phyloP scores from a whole-genome alignment of 1,284 basidiomycete genomes.

The Apiotrichum sp. region DNA sequence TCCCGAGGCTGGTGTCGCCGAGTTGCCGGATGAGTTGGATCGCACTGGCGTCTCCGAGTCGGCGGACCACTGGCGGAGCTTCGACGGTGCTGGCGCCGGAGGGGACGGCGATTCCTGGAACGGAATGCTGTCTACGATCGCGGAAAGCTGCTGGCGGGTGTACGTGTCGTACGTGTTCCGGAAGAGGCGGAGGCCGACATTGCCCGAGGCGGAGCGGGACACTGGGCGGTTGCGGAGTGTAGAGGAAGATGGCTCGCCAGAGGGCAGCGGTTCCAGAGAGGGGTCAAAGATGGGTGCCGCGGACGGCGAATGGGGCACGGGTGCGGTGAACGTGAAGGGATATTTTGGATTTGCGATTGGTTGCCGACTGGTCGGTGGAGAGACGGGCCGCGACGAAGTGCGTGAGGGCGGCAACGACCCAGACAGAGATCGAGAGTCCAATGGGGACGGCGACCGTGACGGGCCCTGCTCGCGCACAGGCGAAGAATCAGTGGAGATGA shows the following conservation, averaged over 20 bases:
- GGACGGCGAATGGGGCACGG: conserved; percentile 24
- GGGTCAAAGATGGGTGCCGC: conserved; percentile 9
- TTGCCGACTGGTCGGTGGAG: no score
- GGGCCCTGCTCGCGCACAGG: neutral
- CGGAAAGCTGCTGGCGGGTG: conserved; percentile 83
- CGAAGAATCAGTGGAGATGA: neutral
- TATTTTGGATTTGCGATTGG: conserved; percentile 49
- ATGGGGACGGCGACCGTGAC: neutral
- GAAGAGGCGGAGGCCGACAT: conserved; percentile 74
- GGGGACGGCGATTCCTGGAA: conserved; percentile 57
- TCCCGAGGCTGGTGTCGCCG: conserved; percentile 10
- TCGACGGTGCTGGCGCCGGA: conserved; percentile 54
- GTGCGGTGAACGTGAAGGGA: conserved; percentile 69
- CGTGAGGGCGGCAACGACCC: no score
- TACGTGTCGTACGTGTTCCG: conserved; percentile 84
- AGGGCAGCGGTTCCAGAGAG: conserved; percentile 14
- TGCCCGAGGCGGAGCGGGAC: conserved; percentile 53
- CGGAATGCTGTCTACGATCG: conserved; percentile 81
- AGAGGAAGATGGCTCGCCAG: conserved; percentile 30
- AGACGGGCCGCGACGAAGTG: no score
- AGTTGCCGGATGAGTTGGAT: conserved; percentile 2
- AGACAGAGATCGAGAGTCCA: no score
- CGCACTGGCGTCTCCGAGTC: conserved; percentile 5
- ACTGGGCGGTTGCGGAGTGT: conserved; percentile 29
- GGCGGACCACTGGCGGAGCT: conserved; percentile 23